Conservation (phyloP, 306 rosid species). For the Dalbergia cultrata region DNA sequence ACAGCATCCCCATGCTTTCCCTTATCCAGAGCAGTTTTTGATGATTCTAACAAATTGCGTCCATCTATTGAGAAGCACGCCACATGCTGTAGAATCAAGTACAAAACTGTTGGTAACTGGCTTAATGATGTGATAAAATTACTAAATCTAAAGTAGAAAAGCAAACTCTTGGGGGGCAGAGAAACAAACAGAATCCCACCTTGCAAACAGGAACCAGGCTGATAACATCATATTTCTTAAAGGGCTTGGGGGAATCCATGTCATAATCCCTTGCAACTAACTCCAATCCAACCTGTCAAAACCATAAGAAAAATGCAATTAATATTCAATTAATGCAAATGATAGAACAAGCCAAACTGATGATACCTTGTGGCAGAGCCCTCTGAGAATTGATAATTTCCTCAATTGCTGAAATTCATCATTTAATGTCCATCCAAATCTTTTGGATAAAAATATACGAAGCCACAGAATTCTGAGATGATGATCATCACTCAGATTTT, state of each 20-base stretch:
- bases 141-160: conserved; percentile 30
- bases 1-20: conserved; percentile 97
- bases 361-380: conserved; percentile 86
- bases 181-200: conserved; percentile 56
- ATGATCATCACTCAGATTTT: conserved; percentile 56
- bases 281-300: conserved; percentile 86
- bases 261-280: conserved; percentile 88
- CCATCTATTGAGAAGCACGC: conserved; percentile 90
- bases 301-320: conserved; percentile 6
- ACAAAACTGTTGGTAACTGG: conserved; percentile 8
- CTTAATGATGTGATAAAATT: neutral
- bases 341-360: neutral
- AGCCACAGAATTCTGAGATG: conserved; percentile 78
- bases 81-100: conserved; percentile 69
- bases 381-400: conserved; percentile 84
- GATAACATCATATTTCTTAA: conserved; percentile 73
- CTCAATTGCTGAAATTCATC: conserved; percentile 87
- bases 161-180: neutral
- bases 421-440: conserved; percentile 80
- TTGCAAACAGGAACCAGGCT: conserved; percentile 93
- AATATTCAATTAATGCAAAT: conserved; percentile 24
- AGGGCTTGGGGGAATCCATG: conserved; percentile 76
- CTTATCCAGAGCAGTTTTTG: conserved; percentile 94
- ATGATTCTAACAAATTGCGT: conserved; percentile 86
- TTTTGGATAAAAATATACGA: conserved; percentile 56